phyloP scores from a whole-genome alignment of 164 flowering plant genomes.

The Vitis labrusca region DNA sequence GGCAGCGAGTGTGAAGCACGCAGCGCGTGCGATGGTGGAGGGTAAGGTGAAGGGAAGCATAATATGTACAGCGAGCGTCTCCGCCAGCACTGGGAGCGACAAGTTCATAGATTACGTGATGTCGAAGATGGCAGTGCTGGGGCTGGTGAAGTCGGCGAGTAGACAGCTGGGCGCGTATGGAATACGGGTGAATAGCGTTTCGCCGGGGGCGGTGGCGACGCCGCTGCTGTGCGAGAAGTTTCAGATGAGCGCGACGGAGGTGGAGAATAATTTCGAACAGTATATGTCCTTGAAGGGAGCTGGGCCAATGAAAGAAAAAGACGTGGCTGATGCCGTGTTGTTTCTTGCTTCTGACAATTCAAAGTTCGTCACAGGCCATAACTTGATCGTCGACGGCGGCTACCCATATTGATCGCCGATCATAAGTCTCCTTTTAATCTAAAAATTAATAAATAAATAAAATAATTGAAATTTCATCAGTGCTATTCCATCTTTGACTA shows the following conservation, averaged over 20 bases:
- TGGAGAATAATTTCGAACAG: not conserved
- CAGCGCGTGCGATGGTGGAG: constrained; percentile 16
- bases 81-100: constrained; percentile 6
- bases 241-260: not conserved
- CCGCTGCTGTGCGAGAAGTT: not conserved
- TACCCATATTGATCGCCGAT: too few species aligned
- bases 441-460: too few species aligned
- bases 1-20: constrained; percentile 19
- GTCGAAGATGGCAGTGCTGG: constrained; percentile 15
- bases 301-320: not conserved
- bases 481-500: too few species aligned
- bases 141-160: constrained; percentile 12
- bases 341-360: constrained; percentile 12
- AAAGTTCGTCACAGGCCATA: constrained; percentile 10
- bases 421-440: too few species aligned
- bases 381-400: constrained; percentile 9
- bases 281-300: not conserved
- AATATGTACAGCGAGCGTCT: constrained; percentile 16
- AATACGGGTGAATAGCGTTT: constrained; percentile 12
- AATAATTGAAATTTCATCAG: too few species aligned
- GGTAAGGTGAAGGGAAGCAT: constrained; percentile 16
- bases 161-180: constrained; percentile 5
- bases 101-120: constrained; percentile 6
- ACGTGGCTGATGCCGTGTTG: constrained; percentile 10
- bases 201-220: constrained; percentile 11